phyloP scores from a whole-genome alignment of 345 rosid genomes.

The Populus pruinosa region DNA sequence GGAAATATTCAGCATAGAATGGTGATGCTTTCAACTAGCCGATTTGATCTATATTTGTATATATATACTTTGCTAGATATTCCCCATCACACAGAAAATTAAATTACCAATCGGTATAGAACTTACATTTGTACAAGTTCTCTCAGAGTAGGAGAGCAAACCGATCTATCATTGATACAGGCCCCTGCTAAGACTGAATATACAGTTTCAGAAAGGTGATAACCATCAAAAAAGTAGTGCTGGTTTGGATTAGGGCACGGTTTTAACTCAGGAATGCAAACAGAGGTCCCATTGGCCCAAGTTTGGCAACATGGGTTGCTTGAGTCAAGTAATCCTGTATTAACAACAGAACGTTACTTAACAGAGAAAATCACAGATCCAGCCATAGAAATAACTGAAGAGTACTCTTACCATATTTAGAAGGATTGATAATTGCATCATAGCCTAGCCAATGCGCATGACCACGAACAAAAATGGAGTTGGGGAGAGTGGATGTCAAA shows the following conservation, averaged over 20 bases:
- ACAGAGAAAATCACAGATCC: background rate
- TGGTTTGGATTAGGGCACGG: conserved; percentile 31
- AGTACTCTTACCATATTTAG: conserved; percentile 26
- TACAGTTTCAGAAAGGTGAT: conserved; percentile 32
- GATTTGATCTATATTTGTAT: too few relatives aligned
- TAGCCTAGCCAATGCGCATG: conserved; percentile 25
- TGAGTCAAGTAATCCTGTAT: conserved; percentile 32
- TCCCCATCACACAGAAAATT: background rate
- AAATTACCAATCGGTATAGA: background rate
- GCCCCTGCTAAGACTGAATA: conserved; percentile 28
- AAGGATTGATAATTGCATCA: conserved; percentile 37
- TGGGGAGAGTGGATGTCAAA: conserved; percentile 27
- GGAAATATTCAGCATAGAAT: too few relatives aligned
- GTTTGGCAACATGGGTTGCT: conserved; percentile 45
- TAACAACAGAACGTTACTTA: background rate
- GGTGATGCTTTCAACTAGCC: background rate
- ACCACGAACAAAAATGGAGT: conserved; percentile 28
- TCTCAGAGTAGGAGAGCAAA: conserved; percentile 40
- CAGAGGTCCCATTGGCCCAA: conserved; percentile 40
- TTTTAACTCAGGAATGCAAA: conserved; percentile 32
- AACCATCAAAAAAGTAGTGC: conserved; percentile 48
- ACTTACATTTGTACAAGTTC: conserved; percentile 25
- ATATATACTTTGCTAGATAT: background rate
- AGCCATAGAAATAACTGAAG: too few relatives aligned
- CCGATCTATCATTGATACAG: conserved; percentile 25